Evolutionary conservation across 1,139 yeast species (phyloP), one percentile per base, ranked within the genome.

Genomic region (Debaryomycetaceae sp.): DNA sequence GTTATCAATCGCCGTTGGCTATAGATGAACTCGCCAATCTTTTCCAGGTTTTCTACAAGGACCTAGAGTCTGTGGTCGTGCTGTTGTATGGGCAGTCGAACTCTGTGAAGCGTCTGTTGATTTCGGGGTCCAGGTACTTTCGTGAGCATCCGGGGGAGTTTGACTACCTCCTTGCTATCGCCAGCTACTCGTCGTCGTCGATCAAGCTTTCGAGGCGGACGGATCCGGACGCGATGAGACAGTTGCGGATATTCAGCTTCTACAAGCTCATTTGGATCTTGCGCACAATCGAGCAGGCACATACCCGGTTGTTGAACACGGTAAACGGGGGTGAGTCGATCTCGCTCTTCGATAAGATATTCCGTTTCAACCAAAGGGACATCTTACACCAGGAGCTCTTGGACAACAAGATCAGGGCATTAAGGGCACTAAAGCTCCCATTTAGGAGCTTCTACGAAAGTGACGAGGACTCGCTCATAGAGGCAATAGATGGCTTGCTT

Each of bases 111-210:
- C 71, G 72, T 42, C 71, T 53, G 52, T 62, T 73, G 40, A 69
- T 73, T 14, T 57, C 69, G 30, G 50, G 49, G 36, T 68, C 68
- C 22, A 46, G 52, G 6, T 56, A 57, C 42, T 70, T 73, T 52
- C 60, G 56, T 41, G 50, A 49, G 5, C 54, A 70, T 46, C 71
- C 74, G 2, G 57, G 59, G 39, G 51, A 57, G 5, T 73, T 65
- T 49, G 78, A 73, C 51, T 73, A 73, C 51, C 53, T 73, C 38
- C 55, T 72, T 44, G 78, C 78, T 31, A 72, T 73, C n/a, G 72
- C 77, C 35, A 70, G 69, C 52, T 72, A 71, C 52, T 65, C 70
- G 37, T 51, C 70, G 2, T 62, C 70, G 1, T 64, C 75, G n/a
- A 65, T 70, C 31, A 70, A 70, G 51, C 55, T 72, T 34, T 63